Percentiles rank a stretch among this genome's conserved stretches.
Conservation (phyloP, 306 rosid genomes). For the Dalbergia cochinchinensis region DNA sequence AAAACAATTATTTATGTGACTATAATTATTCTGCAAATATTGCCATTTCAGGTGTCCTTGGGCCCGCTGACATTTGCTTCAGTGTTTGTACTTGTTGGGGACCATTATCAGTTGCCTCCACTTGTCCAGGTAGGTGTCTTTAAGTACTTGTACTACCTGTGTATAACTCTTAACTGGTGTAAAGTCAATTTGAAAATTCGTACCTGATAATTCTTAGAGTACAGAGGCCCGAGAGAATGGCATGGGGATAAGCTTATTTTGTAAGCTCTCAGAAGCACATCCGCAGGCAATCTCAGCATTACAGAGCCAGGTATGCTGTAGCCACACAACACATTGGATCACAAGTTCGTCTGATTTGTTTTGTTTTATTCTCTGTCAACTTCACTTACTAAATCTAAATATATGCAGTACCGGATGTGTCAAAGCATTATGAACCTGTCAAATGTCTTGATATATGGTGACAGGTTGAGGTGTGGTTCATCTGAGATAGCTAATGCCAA, state of each 20-base stretch:
- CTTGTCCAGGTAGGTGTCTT: conserved; percentile 75
- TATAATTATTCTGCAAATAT: conserved; percentile 22
- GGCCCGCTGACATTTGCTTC: conserved; percentile 95
- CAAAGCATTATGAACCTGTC: conserved; percentile 91
- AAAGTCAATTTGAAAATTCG: conserved; percentile 12
- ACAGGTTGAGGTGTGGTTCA: conserved; percentile 91
- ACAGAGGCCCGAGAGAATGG: conserved; percentile 95
- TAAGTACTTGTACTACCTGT: conserved; percentile 4
- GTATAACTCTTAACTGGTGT: neutral
- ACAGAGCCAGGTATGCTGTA: conserved; percentile 79
- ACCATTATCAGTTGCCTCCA: conserved; percentile 96
- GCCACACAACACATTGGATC: conserved; percentile 23
- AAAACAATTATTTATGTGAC: neutral
- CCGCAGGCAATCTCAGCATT: conserved; percentile 90
- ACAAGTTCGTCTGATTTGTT: conserved; percentile 35
- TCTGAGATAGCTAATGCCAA: conserved; percentile 75
- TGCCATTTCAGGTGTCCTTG: conserved; percentile 78
- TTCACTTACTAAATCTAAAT: conserved; percentile 48
- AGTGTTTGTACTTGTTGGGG: conserved; percentile 89
- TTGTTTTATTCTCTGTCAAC: conserved; percentile 27
- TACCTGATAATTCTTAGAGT: conserved; percentile 61
- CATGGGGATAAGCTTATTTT: conserved; percentile 88
- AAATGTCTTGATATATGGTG: conserved; percentile 91
- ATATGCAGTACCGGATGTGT: conserved; percentile 90
- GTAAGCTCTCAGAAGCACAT: conserved; percentile 96